These are phyloP conservation scores for Aspergillus sp. DNA, from an alignment of 2,329 filamentous ascomycete genomes.

Conservation along the genomic window DNA sequence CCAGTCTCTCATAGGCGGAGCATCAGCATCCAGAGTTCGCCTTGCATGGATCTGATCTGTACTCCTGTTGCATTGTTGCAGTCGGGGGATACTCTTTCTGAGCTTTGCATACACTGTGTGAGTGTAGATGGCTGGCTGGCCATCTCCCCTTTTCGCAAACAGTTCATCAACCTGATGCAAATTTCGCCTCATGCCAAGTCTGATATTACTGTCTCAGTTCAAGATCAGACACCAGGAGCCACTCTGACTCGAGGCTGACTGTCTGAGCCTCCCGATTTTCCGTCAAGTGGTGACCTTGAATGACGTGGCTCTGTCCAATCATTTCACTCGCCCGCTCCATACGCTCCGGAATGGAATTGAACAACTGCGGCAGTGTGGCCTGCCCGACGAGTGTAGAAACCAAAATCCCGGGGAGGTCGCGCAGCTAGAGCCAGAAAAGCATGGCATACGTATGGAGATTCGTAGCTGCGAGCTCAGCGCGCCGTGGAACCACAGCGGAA, in stretches of 20 bases:
- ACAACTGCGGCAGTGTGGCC: no score
- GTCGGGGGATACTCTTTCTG: background rate
- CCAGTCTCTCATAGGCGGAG: background rate
- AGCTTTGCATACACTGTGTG: background rate
- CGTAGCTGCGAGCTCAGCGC: background rate
- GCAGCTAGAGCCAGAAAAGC: background rate
- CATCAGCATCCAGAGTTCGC: background rate
- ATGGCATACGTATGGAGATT: slow-evolving; percentile 2
- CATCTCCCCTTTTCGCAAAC: background rate
- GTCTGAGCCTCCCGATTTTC: background rate
- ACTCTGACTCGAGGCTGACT: background rate
- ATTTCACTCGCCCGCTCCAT: background rate
- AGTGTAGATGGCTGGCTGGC: background rate
- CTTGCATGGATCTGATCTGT: background rate
- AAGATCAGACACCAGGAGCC: background rate
- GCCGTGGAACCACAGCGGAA: slow-evolving; percentile 13
- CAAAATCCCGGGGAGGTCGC: background rate
- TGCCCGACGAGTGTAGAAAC: background rate
- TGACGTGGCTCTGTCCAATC: slow-evolving; percentile 6
- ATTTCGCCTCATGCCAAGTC: background rate
- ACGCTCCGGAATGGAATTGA: background rate
- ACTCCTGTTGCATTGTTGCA: background rate
- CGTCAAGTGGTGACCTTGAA: background rate
- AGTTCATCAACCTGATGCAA: slow-evolving; percentile 1
- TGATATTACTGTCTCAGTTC: slow-evolving; percentile 3